Base-by-base conservation (phyloP, 192 early-diverging fungal species). In the Coemansia sp. region DNA sequence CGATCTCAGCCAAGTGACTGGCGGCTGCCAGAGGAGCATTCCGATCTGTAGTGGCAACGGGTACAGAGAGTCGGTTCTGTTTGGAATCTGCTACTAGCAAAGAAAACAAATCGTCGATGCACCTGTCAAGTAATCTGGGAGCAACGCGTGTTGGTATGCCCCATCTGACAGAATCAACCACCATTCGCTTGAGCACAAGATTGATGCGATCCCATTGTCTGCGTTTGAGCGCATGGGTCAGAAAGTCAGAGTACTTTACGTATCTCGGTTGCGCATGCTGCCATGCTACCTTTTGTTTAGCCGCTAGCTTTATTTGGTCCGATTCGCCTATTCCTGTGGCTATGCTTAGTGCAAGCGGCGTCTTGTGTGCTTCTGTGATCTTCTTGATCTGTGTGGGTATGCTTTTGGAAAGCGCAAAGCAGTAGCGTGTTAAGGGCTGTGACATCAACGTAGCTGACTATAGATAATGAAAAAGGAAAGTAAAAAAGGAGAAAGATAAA, bases 211-310 rank as follows among this genome's bases (percentile, higher is more conserved):
- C 32, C 12, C 42, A 26, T 38, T 70, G 71, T 10, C 44, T 7
- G 21, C 41, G 61, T 15, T 4, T 2, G 9, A 77, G 15, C 0
- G 75, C 75, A 19, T 69, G 65, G 8, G 48, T 48, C 8, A 77
- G 61, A 18, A 76, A 18, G 7, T 41, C n/a, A 1, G 68, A 26
- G 15, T 67, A 71, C 21, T 57, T 47, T 38, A 37, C 41, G 32
- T 45, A 69, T 21, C 42, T 58, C 11, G 72, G 61, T 0, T 52
- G n/a, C 9, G 66, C 72, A 13, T 74, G 72, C 41, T 63, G 66
- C 72, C 72, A 74, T 4, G 72, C 72, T 6, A 74, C 72, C 44
- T 74, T 74, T n/a, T 60, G 43, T 32, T 66, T 76, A 1, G 53
- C 65, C 9, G 32, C 38, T 16, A 48, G 43, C 21, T 74, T 74